phyloP scores from a whole-genome alignment of 1,284 basidiomycete species.

The Pseudozyma sp. region DNA sequence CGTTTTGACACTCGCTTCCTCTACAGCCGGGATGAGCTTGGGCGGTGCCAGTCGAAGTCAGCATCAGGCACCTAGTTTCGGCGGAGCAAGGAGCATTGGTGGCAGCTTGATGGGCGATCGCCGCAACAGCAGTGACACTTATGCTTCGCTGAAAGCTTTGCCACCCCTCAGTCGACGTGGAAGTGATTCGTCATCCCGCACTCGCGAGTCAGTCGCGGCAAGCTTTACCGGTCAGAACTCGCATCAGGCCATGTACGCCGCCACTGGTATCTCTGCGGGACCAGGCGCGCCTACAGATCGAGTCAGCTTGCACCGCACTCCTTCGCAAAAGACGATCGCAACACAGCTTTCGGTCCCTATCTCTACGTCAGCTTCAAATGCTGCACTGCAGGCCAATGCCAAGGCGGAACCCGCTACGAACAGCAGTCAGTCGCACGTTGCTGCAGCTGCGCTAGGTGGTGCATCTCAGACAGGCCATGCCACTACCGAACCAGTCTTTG shows the following conservation, averaged over 20 bases:
- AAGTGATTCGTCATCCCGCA: slow-evolving; percentile 56
- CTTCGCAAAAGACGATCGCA: slow-evolving; percentile 60
- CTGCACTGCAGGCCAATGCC: slow-evolving; percentile 32
- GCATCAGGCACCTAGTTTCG: slow-evolving; percentile 49
- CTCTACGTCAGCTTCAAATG: slow-evolving; percentile 47
- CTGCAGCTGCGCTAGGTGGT: slow-evolving; percentile 2
- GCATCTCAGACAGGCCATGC: slow-evolving; percentile 7
- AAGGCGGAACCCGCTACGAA: slow-evolving; percentile 32
- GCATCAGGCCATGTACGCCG: slow-evolving; percentile 52
- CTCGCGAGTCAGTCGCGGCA: slow-evolving; percentile 49
- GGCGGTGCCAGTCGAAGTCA: slow-evolving; percentile 51
- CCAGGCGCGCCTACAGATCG: slow-evolving; percentile 37
- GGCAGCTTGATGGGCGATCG: slow-evolving; percentile 62
- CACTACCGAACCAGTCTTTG: slow-evolving; percentile 13
- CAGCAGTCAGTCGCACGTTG: slow-evolving; percentile 31
- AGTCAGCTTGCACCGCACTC: slow-evolving; percentile 57
- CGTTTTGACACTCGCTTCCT: slow-evolving; percentile 89
- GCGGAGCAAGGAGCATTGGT: slow-evolving; percentile 57
- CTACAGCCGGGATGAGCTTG: slow-evolving; percentile 72
- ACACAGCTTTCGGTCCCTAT: slow-evolving; percentile 61
- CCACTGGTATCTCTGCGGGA: slow-evolving; percentile 7
- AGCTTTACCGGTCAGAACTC: slow-evolving; percentile 57
- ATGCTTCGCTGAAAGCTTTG: slow-evolving; percentile 60
- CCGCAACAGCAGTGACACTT: slow-evolving; percentile 60
- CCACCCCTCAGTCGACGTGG: slow-evolving; percentile 65